Evolutionary conservation across 2,329 filamentous ascomycete species (phyloP).

Genomic region (Pseudofabraea citricarpa): DNA sequence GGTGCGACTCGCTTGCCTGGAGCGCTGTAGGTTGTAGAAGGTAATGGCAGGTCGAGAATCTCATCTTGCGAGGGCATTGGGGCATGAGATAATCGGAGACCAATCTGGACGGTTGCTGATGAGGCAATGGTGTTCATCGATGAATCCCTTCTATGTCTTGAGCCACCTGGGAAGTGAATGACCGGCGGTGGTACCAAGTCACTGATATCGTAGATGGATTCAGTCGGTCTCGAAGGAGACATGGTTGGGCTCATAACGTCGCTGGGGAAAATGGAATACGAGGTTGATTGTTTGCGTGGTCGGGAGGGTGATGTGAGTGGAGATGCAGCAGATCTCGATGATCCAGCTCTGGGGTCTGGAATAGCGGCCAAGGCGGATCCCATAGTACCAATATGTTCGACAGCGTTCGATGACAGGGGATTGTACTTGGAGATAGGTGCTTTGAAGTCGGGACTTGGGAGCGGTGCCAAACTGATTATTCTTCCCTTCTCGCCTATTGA

Average conservation of each 20-base stretch:
- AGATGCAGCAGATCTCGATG: too few relatives aligned
- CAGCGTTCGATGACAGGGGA: not conserved
- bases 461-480: constrained; percentile 18
- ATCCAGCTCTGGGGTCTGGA: not conserved
- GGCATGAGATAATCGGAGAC: constrained; percentile 58
- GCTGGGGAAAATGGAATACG: constrained; percentile 25
- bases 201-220: constrained; percentile 26
- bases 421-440: constrained; percentile 11
- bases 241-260: constrained; percentile 11
- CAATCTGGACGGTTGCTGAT: constrained; percentile 67
- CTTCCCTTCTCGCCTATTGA: constrained; percentile 21
- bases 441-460: constrained; percentile 4
- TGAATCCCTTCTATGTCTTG: constrained; percentile 43
- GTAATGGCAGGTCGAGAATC: constrained; percentile 13
- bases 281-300: constrained; percentile 17
- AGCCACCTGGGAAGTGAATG: constrained; percentile 10
- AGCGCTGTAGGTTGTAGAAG: constrained; percentile 31
- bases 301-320: constrained; percentile 3
- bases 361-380: not conserved
- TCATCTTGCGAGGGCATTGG: constrained; percentile 16
- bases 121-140: constrained; percentile 48
- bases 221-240: constrained; percentile 8
- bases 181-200: constrained; percentile 21
- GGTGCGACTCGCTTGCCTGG: constrained; percentile 26
- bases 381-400: constrained; percentile 1